Base-by-base conservation (phyloP, 768 basidiomycete genomes). In the Calocera viscosa region DNA sequence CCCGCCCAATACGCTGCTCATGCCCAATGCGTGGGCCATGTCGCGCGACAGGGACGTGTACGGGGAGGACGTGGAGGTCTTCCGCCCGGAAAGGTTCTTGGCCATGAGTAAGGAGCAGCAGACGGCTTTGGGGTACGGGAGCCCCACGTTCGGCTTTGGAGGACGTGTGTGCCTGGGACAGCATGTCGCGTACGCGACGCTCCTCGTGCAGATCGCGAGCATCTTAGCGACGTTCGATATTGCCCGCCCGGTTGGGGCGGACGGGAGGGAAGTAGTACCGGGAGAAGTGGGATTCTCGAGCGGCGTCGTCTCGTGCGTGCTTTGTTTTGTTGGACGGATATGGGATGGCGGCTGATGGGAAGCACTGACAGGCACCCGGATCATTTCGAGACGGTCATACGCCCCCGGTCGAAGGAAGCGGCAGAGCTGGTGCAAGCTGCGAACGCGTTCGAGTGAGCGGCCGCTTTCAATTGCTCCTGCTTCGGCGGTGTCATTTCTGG, bases 101-200 rank as follows among this genome's bases (percentile, higher is more conserved):
- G 26, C 11, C 14, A 60, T 60, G 53, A 60, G 43, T 19, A 17
- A 26, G 24, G 53, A 60, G 5, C 53, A 28, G 53, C 53, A 60
- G 30, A 2, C 26, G 5, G 53, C 22, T 26, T 30, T 60, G 14
- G 53, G 53, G 53, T 38, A 38, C 35, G 35, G 35, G 7, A 5
- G 7, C 35, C 35, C 35, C 35, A 14, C 14, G 35, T 38, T 38
- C 35, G 35, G 35, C 35, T 60, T 60, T 19, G 53, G 53, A 2
- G 53, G 53, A 14, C 24, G 53, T 3, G 53, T 60, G 53, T 60
- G 53, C 30, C 22, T 60, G 14, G 53, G 53, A 30, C 53, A 60
- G 30, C 53, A 60, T 30, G 53, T 60, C 14, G 53, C 53, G 53
- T 60, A 60, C 30, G 53, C 53, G 53, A 60, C 53, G 53, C 53